These are phyloP conservation scores for Melanopsichium pennsylvanicum DNA, from an alignment of 1,284 basidiomycete species.

Conservation along the genomic window DNA sequence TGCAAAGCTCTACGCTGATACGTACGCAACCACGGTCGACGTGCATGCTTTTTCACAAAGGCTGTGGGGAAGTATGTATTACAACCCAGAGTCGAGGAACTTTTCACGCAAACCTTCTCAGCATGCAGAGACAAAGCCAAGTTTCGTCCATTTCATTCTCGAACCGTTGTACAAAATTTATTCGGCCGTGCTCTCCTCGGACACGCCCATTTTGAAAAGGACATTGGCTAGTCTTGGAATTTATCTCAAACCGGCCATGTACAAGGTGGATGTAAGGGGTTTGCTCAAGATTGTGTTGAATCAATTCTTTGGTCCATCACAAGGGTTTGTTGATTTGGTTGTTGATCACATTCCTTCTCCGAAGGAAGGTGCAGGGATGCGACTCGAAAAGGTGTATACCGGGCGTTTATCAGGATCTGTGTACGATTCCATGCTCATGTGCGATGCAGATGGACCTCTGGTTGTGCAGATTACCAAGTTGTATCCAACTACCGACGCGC, in stretches of 20 bases:
- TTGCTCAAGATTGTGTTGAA: slow-evolving; percentile 90
- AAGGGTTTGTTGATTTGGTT: slow-evolving; percentile 91
- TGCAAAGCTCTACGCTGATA: slow-evolving; percentile 94
- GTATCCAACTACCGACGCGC: slow-evolving; percentile 93
- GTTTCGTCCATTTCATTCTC: slow-evolving; percentile 95
- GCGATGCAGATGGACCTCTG: slow-evolving; percentile 83
- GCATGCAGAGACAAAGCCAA: slow-evolving; percentile 81
- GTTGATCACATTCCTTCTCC: slow-evolving; percentile 88
- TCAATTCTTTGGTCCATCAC: slow-evolving; percentile 87
- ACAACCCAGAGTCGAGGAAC: slow-evolving; percentile 80
- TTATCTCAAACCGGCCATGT: slow-evolving; percentile 87
- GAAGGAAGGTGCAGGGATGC: slow-evolving; percentile 73
- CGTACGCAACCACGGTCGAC: slow-evolving; percentile 72
- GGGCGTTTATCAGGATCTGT: slow-evolving; percentile 37
- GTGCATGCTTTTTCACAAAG: slow-evolving; percentile 76
- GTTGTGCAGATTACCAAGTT: slow-evolving; percentile 93
- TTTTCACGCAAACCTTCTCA: slow-evolving; percentile 85
- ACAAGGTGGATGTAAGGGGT: slow-evolving; percentile 97
- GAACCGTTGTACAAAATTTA: slow-evolving; percentile 98
- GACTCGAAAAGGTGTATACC: slow-evolving; percentile 70
- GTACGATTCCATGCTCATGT: slow-evolving; percentile 80
- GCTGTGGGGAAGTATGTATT: slow-evolving; percentile 99
- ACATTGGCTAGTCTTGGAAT: slow-evolving; percentile 86
- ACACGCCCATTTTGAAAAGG: slow-evolving; percentile 80
- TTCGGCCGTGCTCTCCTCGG: slow-evolving; percentile 87